These are phyloP conservation scores for Pholiota adiposa DNA, from an alignment of 1,284 basidiomycete species.

Conservation along the genomic window DNA sequence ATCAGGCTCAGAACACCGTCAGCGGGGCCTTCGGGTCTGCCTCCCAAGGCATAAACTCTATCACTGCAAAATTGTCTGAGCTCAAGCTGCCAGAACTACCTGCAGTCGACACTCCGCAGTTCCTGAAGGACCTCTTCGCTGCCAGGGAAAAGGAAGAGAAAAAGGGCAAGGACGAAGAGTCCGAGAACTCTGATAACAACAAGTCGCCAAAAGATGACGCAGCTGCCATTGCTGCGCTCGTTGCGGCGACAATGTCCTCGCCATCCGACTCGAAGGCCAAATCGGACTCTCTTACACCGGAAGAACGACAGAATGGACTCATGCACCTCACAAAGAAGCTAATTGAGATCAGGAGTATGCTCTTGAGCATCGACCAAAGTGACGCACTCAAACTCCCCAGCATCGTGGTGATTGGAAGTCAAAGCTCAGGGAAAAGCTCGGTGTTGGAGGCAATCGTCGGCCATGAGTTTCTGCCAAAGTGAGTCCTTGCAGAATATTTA, in stretches of 20 bases:
- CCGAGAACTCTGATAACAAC: conserved; percentile 40
- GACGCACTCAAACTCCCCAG: conserved; percentile 93
- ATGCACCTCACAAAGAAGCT: conserved; percentile 95
- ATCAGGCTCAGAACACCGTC: conserved; percentile 68
- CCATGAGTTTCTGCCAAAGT: conserved; percentile 98
- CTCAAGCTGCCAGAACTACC: conserved; percentile 71
- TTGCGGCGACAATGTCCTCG: conserved; percentile 75
- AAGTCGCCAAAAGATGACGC: conserved; percentile 61
- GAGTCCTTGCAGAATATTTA: conserved; percentile 1
- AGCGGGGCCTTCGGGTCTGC: conserved; percentile 69
- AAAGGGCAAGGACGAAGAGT: conserved; percentile 31
- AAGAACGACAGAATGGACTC: conserved; percentile 67
- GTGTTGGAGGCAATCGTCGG: conserved; percentile 98
- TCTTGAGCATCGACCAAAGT: conserved; percentile 94
- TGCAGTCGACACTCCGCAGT: conserved; percentile 71
- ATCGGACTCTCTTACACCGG: conserved; percentile 41
- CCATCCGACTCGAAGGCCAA: conserved; percentile 61
- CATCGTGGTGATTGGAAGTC: conserved; percentile 98
- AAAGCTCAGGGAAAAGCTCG: conserved; percentile 97
- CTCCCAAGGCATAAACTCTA: conserved; percentile 63
- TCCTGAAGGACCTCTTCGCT: conserved; percentile 71
- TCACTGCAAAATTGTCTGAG: conserved; percentile 59
- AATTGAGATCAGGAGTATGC: conserved; percentile 94
- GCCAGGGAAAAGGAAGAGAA: conserved; percentile 38
- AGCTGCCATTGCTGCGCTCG: conserved; percentile 71